Evolutionary conservation across 176 grass and related monocot species (phyloP), one percentile per base, ranked within the genome.

Genomic region (Musa itinerans): DNA sequence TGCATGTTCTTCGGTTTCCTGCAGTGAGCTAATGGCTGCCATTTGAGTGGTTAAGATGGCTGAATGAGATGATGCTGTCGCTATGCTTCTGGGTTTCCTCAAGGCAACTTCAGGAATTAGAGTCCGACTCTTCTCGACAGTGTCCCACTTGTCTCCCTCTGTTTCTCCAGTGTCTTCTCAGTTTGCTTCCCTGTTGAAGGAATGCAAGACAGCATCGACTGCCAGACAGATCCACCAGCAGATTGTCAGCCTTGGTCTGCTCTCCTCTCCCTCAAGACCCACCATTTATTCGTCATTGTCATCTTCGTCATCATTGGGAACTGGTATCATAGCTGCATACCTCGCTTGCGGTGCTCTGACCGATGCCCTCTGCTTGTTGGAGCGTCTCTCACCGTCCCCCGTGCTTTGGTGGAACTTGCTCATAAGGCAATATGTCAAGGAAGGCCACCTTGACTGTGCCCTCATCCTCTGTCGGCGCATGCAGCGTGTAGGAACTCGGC

Each of bases 331-430:
- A 62, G 66, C 78, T 25, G 29, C 68, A 8, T 79, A 79, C 78
- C 54, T 79, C 24, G 78, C 67, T 19, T 52, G 27, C 0, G 54
- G 68, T 51, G 54, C 73, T 51, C 25, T 76, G 27, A 2, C 65
- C 4, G 78, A 92, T 61, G 87, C 86, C 63, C 75, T 89, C 55
- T 78, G 29, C 3, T 70, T 71, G 76, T 84, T 92, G 63, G 92
- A 96, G 83, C 72, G 69, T 69, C 80, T 88, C 56, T 27, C 24
- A 1, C 84, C 86, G 0, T 87, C 86, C 12, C 89, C 89, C 50
- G 53, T 88, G 8, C 82, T 87, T 20, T 92, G 87, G 78, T 89
- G 92, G 92, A 96, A 92, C 65, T 65, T 87, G 64, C 78, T 96
- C 48, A 72, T 96, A 77, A 79, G 83, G 74, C 53, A 85, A 79